Evolutionary conservation across 768 basidiomycete genomes (phyloP), one percentile per base, ranked within the genome.

Genomic region (Boletus pseudopeckii): DNA sequence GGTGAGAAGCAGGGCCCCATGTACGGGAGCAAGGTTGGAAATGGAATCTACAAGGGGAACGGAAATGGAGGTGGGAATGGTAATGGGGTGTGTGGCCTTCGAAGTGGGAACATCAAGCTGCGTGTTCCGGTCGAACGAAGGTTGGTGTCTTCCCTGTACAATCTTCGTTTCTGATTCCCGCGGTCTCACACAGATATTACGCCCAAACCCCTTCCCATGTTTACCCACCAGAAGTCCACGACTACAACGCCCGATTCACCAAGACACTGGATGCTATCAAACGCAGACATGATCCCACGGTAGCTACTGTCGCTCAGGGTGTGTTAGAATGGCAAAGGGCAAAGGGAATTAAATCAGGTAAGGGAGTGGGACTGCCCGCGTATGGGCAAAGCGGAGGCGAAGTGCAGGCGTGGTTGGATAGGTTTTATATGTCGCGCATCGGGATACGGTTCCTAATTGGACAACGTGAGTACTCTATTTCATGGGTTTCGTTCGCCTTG

Each of bases 361-460:
- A 58, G 57, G 66, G 66, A 14, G 44, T 67, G 20, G 65, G 64
- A 0, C 20, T 63, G 37, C 42, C 55, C 24, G 56, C 51, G 5
- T 59, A 86, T n/a, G 80, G 77, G 34, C 78, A 84, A 47, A 89
- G 92, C 48, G 89, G 89, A 8, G 75, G 87, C 34, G 91, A 94
- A 63, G 89, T 99, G 47, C 95, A 98, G 68, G 84, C 86, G n/a
- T 98, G 94, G 91, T 74, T 99, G 56, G 96, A 98, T 70, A 80
- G 97, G 33, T 99, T 98, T 72, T 98, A 99, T 70, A 85, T 99
- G 83, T 88, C 84, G 26, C 85, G 97, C 24, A 95, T 94, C 46
- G 92, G 92, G 2, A 97, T 99, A 57, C 89, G 96, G 1, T 98
- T 98, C 64, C 72, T 99, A 55, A 97, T 98, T 49, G 96, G 94